Conservation (phyloP, 2,329 filamentous ascomycete species). For the Hymenoscyphus occultus region DNA sequence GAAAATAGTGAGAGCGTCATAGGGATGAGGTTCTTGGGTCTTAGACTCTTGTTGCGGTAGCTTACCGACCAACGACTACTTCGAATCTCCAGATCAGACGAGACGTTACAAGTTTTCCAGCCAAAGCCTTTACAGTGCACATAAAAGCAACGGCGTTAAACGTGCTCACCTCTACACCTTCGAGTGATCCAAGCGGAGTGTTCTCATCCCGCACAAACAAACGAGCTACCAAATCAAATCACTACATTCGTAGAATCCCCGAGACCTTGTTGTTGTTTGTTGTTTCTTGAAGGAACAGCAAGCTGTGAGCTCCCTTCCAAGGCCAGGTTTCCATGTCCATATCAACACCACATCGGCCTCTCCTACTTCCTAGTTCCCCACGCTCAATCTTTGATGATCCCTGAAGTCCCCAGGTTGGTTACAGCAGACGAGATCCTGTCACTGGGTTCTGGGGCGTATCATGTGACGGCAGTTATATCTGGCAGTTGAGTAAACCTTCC, state of each 20-base stretch:
- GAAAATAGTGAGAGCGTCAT: not conserved
- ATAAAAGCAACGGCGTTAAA: not conserved
- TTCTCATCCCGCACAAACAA: too few species aligned
- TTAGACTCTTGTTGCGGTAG: not conserved
- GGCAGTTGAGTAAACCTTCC: not conserved
- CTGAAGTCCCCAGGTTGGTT: not conserved
- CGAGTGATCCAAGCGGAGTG: too few species aligned
- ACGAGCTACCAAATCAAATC: too few species aligned
- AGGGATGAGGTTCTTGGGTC: too few species aligned
- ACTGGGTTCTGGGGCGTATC: not conserved
- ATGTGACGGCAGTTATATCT: not conserved
- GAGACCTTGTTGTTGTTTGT: too few species aligned
- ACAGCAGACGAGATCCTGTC: not conserved
- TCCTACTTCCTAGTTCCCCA: not conserved
- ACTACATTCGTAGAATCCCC: too few species aligned
- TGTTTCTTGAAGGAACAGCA: too few species aligned
- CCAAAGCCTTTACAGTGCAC: not conserved
- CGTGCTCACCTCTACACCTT: not conserved
- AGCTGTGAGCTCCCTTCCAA: not conserved
- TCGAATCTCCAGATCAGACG: not conserved
- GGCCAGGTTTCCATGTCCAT: not conserved
- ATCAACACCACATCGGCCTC: not conserved
- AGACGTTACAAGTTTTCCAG: not conserved
- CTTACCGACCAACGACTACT: not conserved
- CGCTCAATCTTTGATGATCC: not conserved